Percentiles rank a stretch among this genome's conserved stretches.
Evolutionary conservation across 768 basidiomycete genomes (phyloP).

Genomic region (Pholiota conissans): DNA sequence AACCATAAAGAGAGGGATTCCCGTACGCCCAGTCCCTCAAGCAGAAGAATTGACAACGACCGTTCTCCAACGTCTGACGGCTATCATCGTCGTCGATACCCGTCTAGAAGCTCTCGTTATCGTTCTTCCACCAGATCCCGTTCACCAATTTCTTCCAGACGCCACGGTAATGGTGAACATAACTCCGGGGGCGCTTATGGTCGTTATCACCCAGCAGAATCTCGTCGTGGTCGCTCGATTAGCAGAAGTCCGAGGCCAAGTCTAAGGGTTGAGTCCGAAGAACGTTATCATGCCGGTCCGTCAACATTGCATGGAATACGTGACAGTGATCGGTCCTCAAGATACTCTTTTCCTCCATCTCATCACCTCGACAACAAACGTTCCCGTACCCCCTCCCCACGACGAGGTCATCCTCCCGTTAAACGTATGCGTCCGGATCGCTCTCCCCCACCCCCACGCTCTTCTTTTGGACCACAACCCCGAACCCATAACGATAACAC

Average conservation of each 20-base stretch:
- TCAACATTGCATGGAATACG: slow-evolving; percentile 57
- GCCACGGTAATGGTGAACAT: slow-evolving; percentile 23
- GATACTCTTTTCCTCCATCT: slow-evolving; percentile 19
- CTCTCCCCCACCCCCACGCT: slow-evolving; percentile 32
- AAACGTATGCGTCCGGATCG: slow-evolving; percentile 56
- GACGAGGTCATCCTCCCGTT: slow-evolving; percentile 27
- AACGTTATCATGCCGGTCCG: slow-evolving; percentile 30
- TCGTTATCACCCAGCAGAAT: slow-evolving; percentile 26
- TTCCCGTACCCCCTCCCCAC: slow-evolving; percentile 36
- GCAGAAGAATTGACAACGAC: slow-evolving; percentile 15
- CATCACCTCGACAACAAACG: slow-evolving; percentile 37
- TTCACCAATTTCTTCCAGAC: slow-evolving; percentile 38
- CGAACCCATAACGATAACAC: not conserved
- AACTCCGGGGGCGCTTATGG: slow-evolving; percentile 21
- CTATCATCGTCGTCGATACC: slow-evolving; percentile 6
- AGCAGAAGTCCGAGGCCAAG: slow-evolving; percentile 31
- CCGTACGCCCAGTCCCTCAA: slow-evolving; percentile 19
- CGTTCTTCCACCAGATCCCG: slow-evolving; percentile 39
- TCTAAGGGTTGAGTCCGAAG: slow-evolving; percentile 20
- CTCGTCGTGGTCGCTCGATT: slow-evolving; percentile 28
- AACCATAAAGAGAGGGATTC: slow-evolving; percentile 27
- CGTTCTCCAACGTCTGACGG: slow-evolving; percentile 7
- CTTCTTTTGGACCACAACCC: slow-evolving; percentile 12
- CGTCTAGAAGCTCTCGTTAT: slow-evolving; percentile 42
- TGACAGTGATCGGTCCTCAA: slow-evolving; percentile 28